Base-by-base conservation (phyloP, 257 asterid genomes). In the Solanum sitiens region DNA sequence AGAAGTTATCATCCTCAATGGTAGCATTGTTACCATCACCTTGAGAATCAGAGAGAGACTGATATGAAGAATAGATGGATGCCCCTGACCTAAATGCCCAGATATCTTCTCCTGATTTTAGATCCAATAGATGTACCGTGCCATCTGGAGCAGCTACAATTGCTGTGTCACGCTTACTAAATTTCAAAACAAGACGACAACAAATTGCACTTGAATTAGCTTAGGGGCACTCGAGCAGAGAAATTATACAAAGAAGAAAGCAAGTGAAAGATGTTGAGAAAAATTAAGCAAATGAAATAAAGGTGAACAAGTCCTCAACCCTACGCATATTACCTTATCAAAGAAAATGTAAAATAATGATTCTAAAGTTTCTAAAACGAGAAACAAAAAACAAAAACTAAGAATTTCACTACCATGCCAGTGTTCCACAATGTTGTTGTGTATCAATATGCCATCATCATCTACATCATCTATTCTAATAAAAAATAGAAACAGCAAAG, bases 61-160 rank as follows among this genome's bases (percentile, higher is more conserved):
- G 96, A 87, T 90, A 94, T 7, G 97, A 94, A 83, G 98, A 93
- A 89, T 96, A 95, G 87, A 94, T 95, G 18, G 99, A 86, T n/a
- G 94, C 88, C 56, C 98, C 99, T 23, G 98, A 95, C 10, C 96
- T 90, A 87, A 96, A 96, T 37, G 99, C 94, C 96, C 96, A 92
- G 70, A 92, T 86, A 63, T 92, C 80, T 87, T 92, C 88, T 87
- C 94, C 94, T 7, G 99, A 91, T 50, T 91, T 92, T 85, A 84
- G 84, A 87, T 94, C 95, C 86, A 95, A 91, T 11, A 93, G 87
- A 84, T 93, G 91, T n/a, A 96, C 89, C 2, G 92, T 95, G 86
- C 99, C 99, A 94, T 96, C 98, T 45, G 96, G 98, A 86, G 98
- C 94, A 87, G 93, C 98, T 91, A 94, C 90, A 87, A 96, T 90